Evolutionary conservation across 352 stramenopile genomes (phyloP).

Genomic region (Peronospora destructor): DNA sequence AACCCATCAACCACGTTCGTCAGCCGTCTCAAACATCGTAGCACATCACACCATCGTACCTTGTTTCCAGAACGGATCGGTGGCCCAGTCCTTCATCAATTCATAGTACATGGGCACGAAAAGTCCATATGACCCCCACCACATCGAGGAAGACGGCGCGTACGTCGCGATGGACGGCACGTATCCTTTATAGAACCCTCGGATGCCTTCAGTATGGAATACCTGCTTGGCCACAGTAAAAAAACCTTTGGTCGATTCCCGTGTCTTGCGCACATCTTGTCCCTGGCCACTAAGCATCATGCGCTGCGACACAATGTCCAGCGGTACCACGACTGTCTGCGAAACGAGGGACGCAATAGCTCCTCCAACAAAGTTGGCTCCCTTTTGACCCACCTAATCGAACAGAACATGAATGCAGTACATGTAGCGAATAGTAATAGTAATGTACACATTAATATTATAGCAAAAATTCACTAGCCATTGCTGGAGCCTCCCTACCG

Average conservation of each 20-base stretch:
- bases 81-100: conserved; percentile 42
- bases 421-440: neutral
- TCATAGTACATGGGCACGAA: conserved; percentile 71
- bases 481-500: conserved; percentile 14
- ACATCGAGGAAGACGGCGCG: conserved; percentile 78
- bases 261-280: conserved; percentile 47
- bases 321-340: conserved; percentile 80
- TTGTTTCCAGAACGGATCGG: conserved; percentile 81
- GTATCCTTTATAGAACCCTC: conserved; percentile 82
- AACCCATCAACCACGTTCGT: neutral
- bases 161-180: conserved; percentile 81
- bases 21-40: neutral
- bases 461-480: neutral
- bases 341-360: conserved; percentile 73
- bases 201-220: conserved; percentile 55
- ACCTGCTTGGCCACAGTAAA: conserved; percentile 55
- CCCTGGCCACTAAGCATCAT: conserved; percentile 86
- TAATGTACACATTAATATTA: conserved; percentile 6
- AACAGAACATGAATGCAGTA: neutral
- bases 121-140: conserved; percentile 83
- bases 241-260: conserved; percentile 52
- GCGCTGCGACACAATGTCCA: conserved; percentile 85
- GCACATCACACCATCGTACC: conserved; percentile 21
- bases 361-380: conserved; percentile 70
- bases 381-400: conserved; percentile 44